Evolutionary conservation across 2,329 filamentous ascomycete species (phyloP), one percentile per base, ranked within the genome.

Genomic region (Pseudogymnoascus sp.): DNA sequence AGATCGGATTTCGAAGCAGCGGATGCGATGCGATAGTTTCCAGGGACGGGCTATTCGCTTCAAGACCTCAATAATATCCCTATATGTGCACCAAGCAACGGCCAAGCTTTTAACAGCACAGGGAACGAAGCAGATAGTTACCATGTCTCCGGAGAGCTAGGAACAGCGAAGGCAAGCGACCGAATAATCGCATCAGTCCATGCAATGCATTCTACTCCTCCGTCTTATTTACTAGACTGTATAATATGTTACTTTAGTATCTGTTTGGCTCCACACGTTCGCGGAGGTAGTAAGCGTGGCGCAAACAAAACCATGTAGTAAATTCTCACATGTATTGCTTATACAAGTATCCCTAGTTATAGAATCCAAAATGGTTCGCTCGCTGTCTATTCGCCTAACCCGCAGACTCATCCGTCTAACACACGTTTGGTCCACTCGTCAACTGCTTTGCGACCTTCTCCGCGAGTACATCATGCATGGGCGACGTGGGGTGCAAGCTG

Each of bases 401-500:
- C 1, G 44, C 2, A 29, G 10, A 50, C 15, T 9, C 23, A 7
- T 40, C n/a, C 19, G 2, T 17, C 63, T 72, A 73, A 50, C 75
- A 80, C 23, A 78, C 69, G 59, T 76, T 77, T 0, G 77, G 77
- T 1, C 75, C 77, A 10, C 68, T 72, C 6, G 64, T 64, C 66
- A 82, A 67, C 3, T 73, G 70, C 62, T 73, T 70, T 2, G 78
- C 76, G 44, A 86, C 74, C 60, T 75, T 71, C 64, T 81, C 73
- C 0, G 85, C 85, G 7, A 85, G 79, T 5, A 81, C 81, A 61
- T 86, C 82, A 66, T 88, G 84, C 62, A 87, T 79, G 0, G 83
- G 79, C 70, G 82, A 85, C 0, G 85, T 88, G n/a, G 86, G 85
- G 69, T 88, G 86, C 66, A 88, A 71, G 40, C 72, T 77, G 68